phyloP scores from a whole-genome alignment of 1,284 basidiomycete genomes.

The Schizopora paradoxa region DNA sequence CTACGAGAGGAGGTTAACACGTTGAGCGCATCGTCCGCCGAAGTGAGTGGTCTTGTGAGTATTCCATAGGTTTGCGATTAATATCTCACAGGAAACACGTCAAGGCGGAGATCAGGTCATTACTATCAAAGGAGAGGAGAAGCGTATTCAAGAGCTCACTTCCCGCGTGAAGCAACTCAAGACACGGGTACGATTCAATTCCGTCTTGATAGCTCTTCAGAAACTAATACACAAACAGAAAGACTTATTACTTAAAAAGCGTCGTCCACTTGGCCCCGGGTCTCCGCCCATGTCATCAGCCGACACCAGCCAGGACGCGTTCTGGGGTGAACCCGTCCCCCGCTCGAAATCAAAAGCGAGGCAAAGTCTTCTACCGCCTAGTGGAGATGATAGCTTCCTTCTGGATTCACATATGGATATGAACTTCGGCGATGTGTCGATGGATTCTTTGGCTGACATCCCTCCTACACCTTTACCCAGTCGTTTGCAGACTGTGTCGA shows the following conservation, averaged over 20 bases:
- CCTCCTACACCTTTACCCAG: constrained; percentile 13
- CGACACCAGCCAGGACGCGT: constrained; percentile 14
- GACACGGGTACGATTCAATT: constrained; percentile 35
- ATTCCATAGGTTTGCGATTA: constrained; percentile 16
- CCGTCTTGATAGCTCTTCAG: constrained; percentile 1
- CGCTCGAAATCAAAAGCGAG: constrained; percentile 3
- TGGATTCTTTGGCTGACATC: constrained; percentile 10
- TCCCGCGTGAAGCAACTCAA: constrained; percentile 47
- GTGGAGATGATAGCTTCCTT: constrained; percentile 16
- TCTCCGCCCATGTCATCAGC: background rate
- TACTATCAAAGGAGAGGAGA: constrained; percentile 51
- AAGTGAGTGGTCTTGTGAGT: constrained; percentile 39
- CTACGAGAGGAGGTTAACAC: constrained; percentile 47
- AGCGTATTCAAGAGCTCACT: constrained; percentile 48
- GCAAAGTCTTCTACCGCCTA: constrained; percentile 14
- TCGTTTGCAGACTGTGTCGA: background rate
- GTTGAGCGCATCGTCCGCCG: constrained; percentile 43
- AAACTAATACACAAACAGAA: constrained; percentile 32
- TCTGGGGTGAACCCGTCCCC: constrained; percentile 14
- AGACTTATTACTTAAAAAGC: constrained; percentile 33
- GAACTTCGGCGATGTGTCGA: constrained; percentile 14
- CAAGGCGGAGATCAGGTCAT: constrained; percentile 36
- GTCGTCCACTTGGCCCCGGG: background rate
- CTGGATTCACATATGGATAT: constrained; percentile 12
- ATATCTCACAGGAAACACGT: constrained; percentile 29